Percentiles rank a stretch among this genome's conserved stretches.
Conservation (phyloP, 2,329 filamentous ascomycete genomes). For the Diplodia mutila region DNA sequence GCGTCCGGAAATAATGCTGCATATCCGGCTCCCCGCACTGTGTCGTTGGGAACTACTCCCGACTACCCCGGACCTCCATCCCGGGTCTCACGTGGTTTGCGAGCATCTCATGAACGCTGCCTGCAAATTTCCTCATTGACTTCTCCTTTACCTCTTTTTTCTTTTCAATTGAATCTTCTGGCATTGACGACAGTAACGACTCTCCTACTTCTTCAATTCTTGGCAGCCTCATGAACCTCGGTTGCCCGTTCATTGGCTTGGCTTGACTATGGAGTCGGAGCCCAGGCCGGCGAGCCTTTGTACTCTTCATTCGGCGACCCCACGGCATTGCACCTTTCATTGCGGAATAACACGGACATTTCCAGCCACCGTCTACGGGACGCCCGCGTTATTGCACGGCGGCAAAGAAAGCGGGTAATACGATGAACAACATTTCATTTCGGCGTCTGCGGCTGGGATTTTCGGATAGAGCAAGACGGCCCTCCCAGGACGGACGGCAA, state of each 20-base stretch:
- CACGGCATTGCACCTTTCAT: conserved; percentile 22
- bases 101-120: conserved; percentile 14
- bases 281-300: conserved; percentile 4
- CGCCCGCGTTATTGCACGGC: background rate
- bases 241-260: background rate
- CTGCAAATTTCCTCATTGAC: conserved; percentile 12
- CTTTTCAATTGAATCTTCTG: conserved; percentile 1
- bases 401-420: conserved; percentile 8
- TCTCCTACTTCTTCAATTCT: conserved; percentile 23
- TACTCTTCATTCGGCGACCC: conserved; percentile 24
- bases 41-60: conserved; percentile 14
- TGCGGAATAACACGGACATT: conserved; percentile 11
- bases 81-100: conserved; percentile 21
- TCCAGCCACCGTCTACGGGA: background rate
- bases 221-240: conserved; percentile 22
- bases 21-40: conserved; percentile 16
- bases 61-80: conserved; percentile 13
- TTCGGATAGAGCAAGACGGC: conserved; percentile 5
- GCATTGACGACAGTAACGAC: conserved; percentile 26
- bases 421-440: conserved; percentile 1
- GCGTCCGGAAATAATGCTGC: conserved; percentile 5
- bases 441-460: conserved; percentile 10
- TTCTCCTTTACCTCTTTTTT: background rate
- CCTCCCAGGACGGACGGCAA: background rate
- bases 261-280: background rate